Base-by-base conservation (phyloP, 192 early-diverging fungal species). In the Backusella mclennaniae region DNA sequence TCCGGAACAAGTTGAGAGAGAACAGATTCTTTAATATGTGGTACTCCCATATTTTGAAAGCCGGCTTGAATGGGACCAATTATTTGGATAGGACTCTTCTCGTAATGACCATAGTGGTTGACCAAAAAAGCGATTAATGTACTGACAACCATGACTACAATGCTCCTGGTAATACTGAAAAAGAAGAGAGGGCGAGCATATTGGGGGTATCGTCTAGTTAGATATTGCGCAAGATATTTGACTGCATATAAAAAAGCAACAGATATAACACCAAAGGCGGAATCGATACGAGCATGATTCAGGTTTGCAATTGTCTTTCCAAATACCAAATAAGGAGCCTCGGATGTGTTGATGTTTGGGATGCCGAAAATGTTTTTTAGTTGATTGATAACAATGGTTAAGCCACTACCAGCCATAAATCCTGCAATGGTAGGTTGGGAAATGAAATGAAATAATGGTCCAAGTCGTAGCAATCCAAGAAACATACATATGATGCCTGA, bases 381-480 rank as follows among this genome's bases (percentile, higher is more conserved):
- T 76, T 98, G 96, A 67, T 88, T 87, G 79, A 96, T 89, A 49
- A 92, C 87, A 75, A 96, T 94, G 35, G 88, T 92, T 4, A 94
- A 75, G 17, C 92, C 95, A 23, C 93, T 92, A 9, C 96, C 96
- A 2, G 95, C 89, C 76, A 93, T 95, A 79, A 97, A 98, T 0
- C 95, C 96, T 1, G 92, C 91, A 76, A 98, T 91, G 33, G 93
- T 93, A 1, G 95, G 89, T 23, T 86, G 80, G 33, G 93, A 91
- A 77, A 98, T 94, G 76, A 97, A 96, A 76, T 96, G 93, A 46
- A 97, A 91, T 35, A 97, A 82, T 67, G 95, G 87, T 6, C 96
- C 96, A 15, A 98, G 84, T 6, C 94, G 92, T 19, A 97, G 77
- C 11, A 96, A 71, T 26, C 95, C 96, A 36, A 98, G 74, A 49